Base-by-base conservation (phyloP, 306 rosid genomes). In the Fragaria nilgerrensis region DNA sequence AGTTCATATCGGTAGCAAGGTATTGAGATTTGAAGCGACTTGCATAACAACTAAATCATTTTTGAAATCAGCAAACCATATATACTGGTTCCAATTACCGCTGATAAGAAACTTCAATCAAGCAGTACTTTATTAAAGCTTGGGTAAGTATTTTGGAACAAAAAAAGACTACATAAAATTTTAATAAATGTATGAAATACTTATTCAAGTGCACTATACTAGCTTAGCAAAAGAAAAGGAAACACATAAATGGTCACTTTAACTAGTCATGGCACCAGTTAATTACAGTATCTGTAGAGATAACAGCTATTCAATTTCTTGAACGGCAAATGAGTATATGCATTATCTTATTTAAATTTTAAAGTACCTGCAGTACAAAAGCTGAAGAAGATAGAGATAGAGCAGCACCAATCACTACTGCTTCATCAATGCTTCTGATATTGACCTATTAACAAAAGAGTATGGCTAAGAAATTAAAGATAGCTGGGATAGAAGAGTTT, bases 321-420 rank as follows among this genome's bases (percentile, higher is more conserved):
- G 43, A 37, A 53, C 48, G 45, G 23, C 2, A 67, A 63, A 29
- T 32, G 25, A 58, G 20, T 39, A 32, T 75, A n/a, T 27, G 48
- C 43, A 50, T 20, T 66, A 74, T 72, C 78, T 70, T 29, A 58
- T 19, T 32, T 61, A 72, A 77, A 83, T 65, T 32, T 32, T 66
- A 73, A 78, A 80, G 69, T 95, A 92, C 99, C 98, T 95, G 98
- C 13, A 95, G 87, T 80, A 95, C 99, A 92, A 95, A 95, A 74
- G 99, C 99, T 76, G 99, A 95, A 74, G 99, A 95, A 29, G 98
- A 95, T 45, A 95, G 79, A 82, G 99, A 95, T 72, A 95, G 98
- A 78, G 99, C 98, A 77, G 99, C 97, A 72, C 99, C 99, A 80
- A 95, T 95, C 77, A 95, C 99, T 44, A 92, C 86, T 56, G 99